These are phyloP conservation scores for Lichtheimia corymbifera DNA, from an alignment of 371 early-diverging fungal genomes.

Conservation along the genomic window DNA sequence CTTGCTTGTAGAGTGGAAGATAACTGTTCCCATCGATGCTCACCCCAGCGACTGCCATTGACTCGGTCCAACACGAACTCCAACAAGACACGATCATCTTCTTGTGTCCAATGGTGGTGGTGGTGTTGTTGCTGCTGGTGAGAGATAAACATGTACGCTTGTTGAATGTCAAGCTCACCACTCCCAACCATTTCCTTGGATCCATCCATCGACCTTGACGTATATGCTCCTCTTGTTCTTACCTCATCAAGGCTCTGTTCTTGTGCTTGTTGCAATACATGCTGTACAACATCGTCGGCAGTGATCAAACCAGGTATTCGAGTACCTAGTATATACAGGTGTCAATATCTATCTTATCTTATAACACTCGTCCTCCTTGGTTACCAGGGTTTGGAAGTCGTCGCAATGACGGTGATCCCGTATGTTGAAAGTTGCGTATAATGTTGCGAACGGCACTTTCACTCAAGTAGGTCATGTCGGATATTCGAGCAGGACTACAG, in stretches of 20 bases:
- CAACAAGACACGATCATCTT: conserved; percentile 10
- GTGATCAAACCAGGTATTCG: conserved; percentile 3
- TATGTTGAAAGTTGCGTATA: conserved; percentile 14
- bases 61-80: conserved; percentile 9
- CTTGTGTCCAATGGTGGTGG: conserved; percentile 5
- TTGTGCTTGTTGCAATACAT: conserved; percentile 8
- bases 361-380: neutral
- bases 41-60: conserved; percentile 7
- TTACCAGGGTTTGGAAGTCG: conserved; percentile 1
- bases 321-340: neutral
- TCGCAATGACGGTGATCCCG: conserved; percentile 9
- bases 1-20: conserved; percentile 9
- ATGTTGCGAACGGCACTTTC: conserved; percentile 10
- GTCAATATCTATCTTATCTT: neutral
- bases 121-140: neutral
- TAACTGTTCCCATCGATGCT: conserved; percentile 9
- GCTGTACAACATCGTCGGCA: conserved; percentile 8
- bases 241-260: neutral
- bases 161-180: no score
- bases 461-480: conserved; percentile 8
- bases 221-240: neutral
- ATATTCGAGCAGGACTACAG: conserved; percentile 4
- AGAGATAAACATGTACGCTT: neutral
- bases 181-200: neutral
- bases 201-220: neutral